phyloP scores from a whole-genome alignment of 1,139 yeast genomes.

The Yamadazyma spencermartinsiae region DNA sequence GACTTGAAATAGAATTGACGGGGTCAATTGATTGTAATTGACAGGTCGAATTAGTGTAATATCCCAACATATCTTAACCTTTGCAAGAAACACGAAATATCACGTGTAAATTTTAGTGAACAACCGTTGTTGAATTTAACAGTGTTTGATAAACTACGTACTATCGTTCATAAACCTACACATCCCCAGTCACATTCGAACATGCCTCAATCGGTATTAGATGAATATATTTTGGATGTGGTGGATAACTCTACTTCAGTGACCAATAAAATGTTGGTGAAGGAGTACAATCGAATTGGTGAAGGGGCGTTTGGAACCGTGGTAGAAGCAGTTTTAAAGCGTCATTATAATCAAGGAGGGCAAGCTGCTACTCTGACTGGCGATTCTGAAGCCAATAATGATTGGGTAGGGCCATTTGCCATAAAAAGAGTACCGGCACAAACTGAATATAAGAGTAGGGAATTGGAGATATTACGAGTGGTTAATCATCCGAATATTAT shows the following conservation, averaged over 20 bases:
- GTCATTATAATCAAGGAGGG: constrained; percentile 21
- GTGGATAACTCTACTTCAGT: constrained; percentile 57
- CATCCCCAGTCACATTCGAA: not conserved
- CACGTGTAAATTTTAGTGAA: too few species aligned
- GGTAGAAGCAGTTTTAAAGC: constrained; percentile 63
- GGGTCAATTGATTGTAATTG: not conserved
- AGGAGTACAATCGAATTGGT: constrained; percentile 72
- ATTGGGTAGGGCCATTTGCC: constrained; percentile 79
- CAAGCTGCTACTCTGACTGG: not conserved
- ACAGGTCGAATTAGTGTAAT: too few species aligned
- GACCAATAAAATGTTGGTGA: constrained; percentile 62
- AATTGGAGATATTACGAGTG: constrained; percentile 68
- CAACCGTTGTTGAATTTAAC: not conserved
- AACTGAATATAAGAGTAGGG: constrained; percentile 80
- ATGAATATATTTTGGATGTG: constrained; percentile 43
- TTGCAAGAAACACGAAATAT: too few species aligned
- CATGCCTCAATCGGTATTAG: constrained; percentile 15
- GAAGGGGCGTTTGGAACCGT: constrained; percentile 88
- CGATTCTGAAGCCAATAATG: constrained; percentile 18
- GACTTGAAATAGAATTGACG: not conserved
- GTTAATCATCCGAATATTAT: constrained; percentile 81
- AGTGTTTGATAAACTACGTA: not conserved
- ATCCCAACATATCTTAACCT: too few species aligned
- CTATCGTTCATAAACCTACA: not conserved
- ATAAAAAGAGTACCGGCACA: constrained; percentile 83